Base-by-base conservation (phyloP, 768 basidiomycete species). In the Chalciporus chontae region DNA sequence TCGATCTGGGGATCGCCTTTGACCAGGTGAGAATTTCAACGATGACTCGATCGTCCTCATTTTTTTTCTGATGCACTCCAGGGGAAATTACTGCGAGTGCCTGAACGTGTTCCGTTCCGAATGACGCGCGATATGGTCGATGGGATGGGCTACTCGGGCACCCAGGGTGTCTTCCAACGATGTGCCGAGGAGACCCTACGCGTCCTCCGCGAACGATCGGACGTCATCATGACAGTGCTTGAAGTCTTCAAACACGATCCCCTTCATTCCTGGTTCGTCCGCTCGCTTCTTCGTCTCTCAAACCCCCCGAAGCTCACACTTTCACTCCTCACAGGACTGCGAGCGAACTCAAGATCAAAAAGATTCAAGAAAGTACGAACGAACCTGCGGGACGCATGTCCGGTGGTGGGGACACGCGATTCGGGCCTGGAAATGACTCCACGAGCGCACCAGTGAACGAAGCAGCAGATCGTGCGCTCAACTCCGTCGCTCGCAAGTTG, bases 241-340 rank as follows among this genome's bases (percentile, higher is more conserved):
- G 94, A 96, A 61, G 95, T 97, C 13, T 96, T 98, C 81, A 92
- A 90, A 66, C 83, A 95, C 62, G 95, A 99, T 66, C 95, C 96
- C 5, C 77, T 99, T 17, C 90, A 97, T 59, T 85, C 83, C 26
- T 98, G 95, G 94, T 92, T 43, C 31, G 81, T 57, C 49, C 10
- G 14, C 13, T 11, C 23, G 53, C 32, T 26, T 42, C 11, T 18
- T 13, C 29, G 3, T 13, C 7, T 23, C 44, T 32, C 40, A 10
- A 23, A 27, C 21, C 15, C n/a, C n/a, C 2, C 10, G 14, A 8
- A 9, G 18, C n/a, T 19, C 41, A 52, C 13, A 37, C 24, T 8
- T n/a, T 38, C 21, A 4, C 14, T n/a, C 2, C 18, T 5, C 29
- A 6, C 52, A 90, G 87, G 90, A 86, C 86, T 3, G 85, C 85